phyloP scores from a whole-genome alignment of 2,329 filamentous ascomycete genomes.

The Colletotrichum sp. region DNA sequence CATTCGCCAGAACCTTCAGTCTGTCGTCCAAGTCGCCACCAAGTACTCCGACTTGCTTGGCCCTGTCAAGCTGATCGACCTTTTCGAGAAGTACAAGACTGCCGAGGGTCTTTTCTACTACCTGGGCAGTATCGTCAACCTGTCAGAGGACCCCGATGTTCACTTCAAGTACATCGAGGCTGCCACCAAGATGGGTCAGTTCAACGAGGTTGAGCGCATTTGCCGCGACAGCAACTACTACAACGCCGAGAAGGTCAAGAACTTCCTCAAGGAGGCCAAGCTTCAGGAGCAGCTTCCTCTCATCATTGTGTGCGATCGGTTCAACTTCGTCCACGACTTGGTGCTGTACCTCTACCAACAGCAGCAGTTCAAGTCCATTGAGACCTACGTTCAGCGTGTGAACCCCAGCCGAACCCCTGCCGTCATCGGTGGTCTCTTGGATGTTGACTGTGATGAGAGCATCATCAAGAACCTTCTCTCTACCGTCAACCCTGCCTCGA shows the following conservation, averaged over 20 bases:
- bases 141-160: conserved; percentile 93
- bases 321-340: conserved; percentile 97
- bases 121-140: conserved; percentile 95
- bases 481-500: conserved; percentile 82
- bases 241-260: conserved; percentile 96
- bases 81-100: conserved; percentile 98
- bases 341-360: conserved; percentile 98
- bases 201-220: conserved; percentile 95
- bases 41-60: conserved; percentile 98
- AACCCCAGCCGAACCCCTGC: conserved; percentile 91
- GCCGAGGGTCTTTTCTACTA: conserved; percentile 98
- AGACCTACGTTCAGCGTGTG: conserved; percentile 96
- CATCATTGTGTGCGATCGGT: conserved; percentile 99
- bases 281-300: conserved; percentile 91
- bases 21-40: conserved; percentile 93
- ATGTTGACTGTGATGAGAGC: conserved; percentile 95
- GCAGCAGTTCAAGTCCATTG: conserved; percentile 98
- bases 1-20: conserved; percentile 95
- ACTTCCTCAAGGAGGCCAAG: conserved; percentile 97
- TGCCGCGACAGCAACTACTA: conserved; percentile 92
- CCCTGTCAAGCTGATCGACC: conserved; percentile 83
- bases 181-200: conserved; percentile 89
- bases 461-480: conserved; percentile 92
- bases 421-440: conserved; percentile 89
- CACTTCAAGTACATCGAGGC: conserved; percentile 99